phyloP scores from a whole-genome alignment of 371 early-diverging fungal genomes.

The Zychaea mexicana region DNA sequence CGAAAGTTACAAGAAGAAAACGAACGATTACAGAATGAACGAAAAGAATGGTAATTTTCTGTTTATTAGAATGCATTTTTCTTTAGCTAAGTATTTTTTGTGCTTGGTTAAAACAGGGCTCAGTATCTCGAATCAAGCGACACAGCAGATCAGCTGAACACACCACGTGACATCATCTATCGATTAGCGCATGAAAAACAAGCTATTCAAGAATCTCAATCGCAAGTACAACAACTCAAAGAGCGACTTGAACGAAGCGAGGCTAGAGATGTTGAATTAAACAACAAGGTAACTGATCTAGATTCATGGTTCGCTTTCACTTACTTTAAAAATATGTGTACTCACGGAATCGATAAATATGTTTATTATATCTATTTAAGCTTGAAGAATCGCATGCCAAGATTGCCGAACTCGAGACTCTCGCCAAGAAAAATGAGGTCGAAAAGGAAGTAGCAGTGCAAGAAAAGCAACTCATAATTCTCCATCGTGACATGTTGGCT shows the following conservation, averaged over 20 bases:
- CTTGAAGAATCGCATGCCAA: conserved; percentile 9
- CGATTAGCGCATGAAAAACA: conserved; percentile 1
- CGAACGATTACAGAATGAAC: conserved; percentile 15
- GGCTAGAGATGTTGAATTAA: background rate
- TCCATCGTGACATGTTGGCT: conserved; percentile 53
- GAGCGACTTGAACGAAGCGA: background rate
- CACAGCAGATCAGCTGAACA: conserved; percentile 1
- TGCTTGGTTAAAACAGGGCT: conserved; percentile 5
- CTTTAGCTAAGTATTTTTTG: background rate
- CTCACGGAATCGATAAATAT: background rate
- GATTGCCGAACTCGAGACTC: conserved; percentile 13
- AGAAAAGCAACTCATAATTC: conserved; percentile 35
- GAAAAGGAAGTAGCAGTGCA: conserved; percentile 11
- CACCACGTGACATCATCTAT: conserved; percentile 17
- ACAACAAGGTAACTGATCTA: background rate
- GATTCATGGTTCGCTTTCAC: too few relatives aligned
- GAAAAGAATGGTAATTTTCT: conserved; percentile 20
- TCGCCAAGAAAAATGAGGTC: conserved; percentile 8
- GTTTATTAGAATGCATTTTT: background rate
- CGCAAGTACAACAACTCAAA: background rate
- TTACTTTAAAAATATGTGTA: background rate
- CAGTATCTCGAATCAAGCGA: conserved; percentile 11
- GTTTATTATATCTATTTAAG: conserved; percentile 1
- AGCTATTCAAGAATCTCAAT: background rate
- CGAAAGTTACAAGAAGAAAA: conserved; percentile 17